Conservation (phyloP, 129 eudicot genomes). For the Kitagawia praeruptora region DNA sequence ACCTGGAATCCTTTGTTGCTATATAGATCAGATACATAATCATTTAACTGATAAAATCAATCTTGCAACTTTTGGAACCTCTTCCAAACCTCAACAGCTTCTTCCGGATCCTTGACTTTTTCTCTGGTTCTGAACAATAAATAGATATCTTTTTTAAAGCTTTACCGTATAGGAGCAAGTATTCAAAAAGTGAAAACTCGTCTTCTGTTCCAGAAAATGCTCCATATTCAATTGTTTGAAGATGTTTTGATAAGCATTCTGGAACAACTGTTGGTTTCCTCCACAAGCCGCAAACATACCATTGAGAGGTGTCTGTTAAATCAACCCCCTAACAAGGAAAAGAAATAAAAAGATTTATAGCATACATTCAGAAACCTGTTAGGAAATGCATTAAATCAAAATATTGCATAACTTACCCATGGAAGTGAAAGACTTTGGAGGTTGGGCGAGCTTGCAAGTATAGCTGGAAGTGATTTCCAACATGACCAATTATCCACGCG, state of each 20-base stretch:
- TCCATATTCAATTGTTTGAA: neutral
- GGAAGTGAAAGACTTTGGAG: neutral
- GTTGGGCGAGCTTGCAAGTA: neutral
- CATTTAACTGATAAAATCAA: neutral
- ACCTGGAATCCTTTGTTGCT: no score
- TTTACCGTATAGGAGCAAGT: neutral
- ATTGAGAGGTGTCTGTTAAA: no score
- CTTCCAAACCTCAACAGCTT: neutral
- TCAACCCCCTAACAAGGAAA: conserved; percentile 1
- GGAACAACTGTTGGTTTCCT: neutral
- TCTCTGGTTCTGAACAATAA: neutral
- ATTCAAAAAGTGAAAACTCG: neutral
- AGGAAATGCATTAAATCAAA: neutral
- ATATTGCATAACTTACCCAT: neutral
- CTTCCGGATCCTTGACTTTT: neutral
- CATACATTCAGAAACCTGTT: neutral
- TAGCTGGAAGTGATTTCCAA: neutral
- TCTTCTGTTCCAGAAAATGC: neutral
- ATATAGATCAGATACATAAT: neutral
- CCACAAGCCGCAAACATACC: neutral
- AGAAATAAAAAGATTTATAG: neutral
- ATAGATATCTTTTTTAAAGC: neutral
- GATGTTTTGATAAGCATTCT: neutral
- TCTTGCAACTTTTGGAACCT: neutral
- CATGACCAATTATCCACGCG: neutral